phyloP scores from a whole-genome alignment of 441 rosid species.

The Jatropha podagrica region DNA sequence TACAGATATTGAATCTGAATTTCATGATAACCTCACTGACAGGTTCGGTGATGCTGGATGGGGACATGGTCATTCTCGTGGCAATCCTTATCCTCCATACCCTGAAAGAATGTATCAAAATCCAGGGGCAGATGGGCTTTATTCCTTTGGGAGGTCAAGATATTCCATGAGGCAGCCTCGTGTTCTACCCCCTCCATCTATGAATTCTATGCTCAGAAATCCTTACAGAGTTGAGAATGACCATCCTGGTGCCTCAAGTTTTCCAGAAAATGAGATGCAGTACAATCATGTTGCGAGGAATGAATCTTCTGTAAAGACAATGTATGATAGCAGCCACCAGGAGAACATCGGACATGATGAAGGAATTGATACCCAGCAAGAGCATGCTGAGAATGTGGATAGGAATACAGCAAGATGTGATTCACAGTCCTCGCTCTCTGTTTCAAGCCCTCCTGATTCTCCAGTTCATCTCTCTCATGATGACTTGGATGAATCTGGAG shows the following conservation, averaged over 20 bases:
- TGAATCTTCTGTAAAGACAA: slow-evolving; percentile 46
- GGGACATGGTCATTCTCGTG: slow-evolving; percentile 58
- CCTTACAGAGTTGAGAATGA: slow-evolving; percentile 53
- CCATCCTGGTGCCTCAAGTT: slow-evolving; percentile 56
- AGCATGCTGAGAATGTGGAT: slow-evolving; percentile 45
- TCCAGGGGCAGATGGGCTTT: slow-evolving; percentile 64
- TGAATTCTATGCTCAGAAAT: slow-evolving; percentile 57
- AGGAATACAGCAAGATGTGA: slow-evolving; percentile 59
- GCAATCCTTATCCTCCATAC: slow-evolving; percentile 52
- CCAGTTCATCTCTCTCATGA: slow-evolving; percentile 92
- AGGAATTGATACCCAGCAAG: slow-evolving; percentile 34
- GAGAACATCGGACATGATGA: slow-evolving; percentile 42
- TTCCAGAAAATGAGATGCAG: slow-evolving; percentile 42
- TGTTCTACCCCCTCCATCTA: slow-evolving; percentile 84
- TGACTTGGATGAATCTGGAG: slow-evolving; percentile 88
- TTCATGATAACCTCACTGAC: slow-evolving; percentile 62
- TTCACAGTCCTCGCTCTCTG: slow-evolving; percentile 93
- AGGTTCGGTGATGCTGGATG: slow-evolving; percentile 70
- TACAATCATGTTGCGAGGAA: slow-evolving; percentile 44
- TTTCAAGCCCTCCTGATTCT: slow-evolving; percentile 93
- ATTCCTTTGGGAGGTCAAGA: slow-evolving; percentile 75
- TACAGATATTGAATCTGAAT: slow-evolving; percentile 61
- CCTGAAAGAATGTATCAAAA: slow-evolving; percentile 61
- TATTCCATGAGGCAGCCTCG: slow-evolving; percentile 90
- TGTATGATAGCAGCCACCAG: slow-evolving; percentile 47